Evolutionary conservation across 768 basidiomycete genomes (phyloP).

Genomic region (Mycena galericulata): DNA sequence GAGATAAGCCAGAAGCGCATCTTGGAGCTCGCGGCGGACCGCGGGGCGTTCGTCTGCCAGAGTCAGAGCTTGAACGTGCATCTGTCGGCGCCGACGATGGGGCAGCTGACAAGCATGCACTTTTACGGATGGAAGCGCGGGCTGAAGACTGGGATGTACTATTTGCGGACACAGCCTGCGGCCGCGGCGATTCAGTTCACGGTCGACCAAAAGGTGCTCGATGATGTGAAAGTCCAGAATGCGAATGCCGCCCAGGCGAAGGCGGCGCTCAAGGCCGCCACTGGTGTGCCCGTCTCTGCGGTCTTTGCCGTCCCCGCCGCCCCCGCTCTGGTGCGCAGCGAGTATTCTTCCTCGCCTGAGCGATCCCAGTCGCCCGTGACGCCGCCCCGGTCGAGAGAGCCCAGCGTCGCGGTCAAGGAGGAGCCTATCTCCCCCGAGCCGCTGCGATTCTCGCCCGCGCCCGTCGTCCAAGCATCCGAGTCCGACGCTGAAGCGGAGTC

Average conservation of each 20-base stretch:
- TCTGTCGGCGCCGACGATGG: slow-evolving; percentile 75
- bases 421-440: slow-evolving; percentile 40
- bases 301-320: slow-evolving; percentile 40
- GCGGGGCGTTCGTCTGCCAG: slow-evolving; percentile 88
- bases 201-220: slow-evolving; percentile 78
- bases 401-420: slow-evolving; percentile 40
- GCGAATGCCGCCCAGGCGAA: slow-evolving; percentile 42
- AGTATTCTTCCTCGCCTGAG: slow-evolving; percentile 33
- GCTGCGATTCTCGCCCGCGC: slow-evolving; percentile 27
- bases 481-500: slow-evolving; percentile 50
- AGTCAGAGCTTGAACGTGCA: slow-evolving; percentile 85
- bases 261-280: slow-evolving; percentile 32
- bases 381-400: slow-evolving; percentile 26
- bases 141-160: slow-evolving; percentile 88
- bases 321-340: slow-evolving; percentile 44
- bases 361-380: slow-evolving; percentile 25
- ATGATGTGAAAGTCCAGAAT: slow-evolving; percentile 66
- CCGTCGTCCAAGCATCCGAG: slow-evolving; percentile 40
- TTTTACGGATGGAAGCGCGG: slow-evolving; percentile 92
- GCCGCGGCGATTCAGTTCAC: slow-evolving; percentile 83
- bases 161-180: slow-evolving; percentile 84
- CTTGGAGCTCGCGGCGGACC: slow-evolving; percentile 85
- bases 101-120: slow-evolving; percentile 84
- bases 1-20: slow-evolving; percentile 88
- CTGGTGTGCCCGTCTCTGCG: slow-evolving; percentile 40